These are phyloP conservation scores for Gossypium gossypioides DNA, from an alignment of 441 rosid genomes.

Conservation along the genomic window DNA sequence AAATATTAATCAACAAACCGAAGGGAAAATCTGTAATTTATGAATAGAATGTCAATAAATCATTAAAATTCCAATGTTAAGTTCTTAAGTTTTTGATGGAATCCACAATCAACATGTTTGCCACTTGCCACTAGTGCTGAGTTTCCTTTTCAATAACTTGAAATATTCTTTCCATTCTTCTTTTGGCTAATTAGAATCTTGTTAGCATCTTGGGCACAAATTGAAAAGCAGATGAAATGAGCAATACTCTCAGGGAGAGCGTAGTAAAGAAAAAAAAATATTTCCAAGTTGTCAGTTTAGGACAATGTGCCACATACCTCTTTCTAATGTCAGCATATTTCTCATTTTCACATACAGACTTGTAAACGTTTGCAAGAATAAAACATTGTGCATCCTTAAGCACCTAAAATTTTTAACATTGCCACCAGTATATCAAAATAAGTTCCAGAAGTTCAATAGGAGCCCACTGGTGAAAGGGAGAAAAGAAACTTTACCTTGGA, in stretches of 20 bases:
- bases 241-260: neutral
- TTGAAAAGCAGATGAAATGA: neutral
- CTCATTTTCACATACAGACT: constrained; percentile 69
- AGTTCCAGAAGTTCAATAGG: neutral
- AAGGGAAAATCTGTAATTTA: constrained; percentile 1
- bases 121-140: neutral
- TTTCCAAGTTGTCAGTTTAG: constrained; percentile 15
- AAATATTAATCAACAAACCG: neutral
- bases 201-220: constrained; percentile 1
- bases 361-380: constrained; percentile 73
- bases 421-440: constrained; percentile 5
- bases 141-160: neutral
- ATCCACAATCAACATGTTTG: neutral
- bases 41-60: neutral
- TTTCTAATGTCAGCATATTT: constrained; percentile 68
- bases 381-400: constrained; percentile 78
- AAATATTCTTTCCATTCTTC: neutral
- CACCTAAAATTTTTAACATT: constrained; percentile 44
- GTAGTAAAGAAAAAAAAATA: constrained; percentile 9
- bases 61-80: neutral
- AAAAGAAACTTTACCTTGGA: constrained; percentile 43
- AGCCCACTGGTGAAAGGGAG: constrained; percentile 6
- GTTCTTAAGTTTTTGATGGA: neutral
- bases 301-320: constrained; percentile 36
- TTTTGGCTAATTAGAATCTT: constrained; percentile 6